Evolutionary conservation across 2,329 filamentous ascomycete species (phyloP).

Genomic region (Didymella keratinophila): DNA sequence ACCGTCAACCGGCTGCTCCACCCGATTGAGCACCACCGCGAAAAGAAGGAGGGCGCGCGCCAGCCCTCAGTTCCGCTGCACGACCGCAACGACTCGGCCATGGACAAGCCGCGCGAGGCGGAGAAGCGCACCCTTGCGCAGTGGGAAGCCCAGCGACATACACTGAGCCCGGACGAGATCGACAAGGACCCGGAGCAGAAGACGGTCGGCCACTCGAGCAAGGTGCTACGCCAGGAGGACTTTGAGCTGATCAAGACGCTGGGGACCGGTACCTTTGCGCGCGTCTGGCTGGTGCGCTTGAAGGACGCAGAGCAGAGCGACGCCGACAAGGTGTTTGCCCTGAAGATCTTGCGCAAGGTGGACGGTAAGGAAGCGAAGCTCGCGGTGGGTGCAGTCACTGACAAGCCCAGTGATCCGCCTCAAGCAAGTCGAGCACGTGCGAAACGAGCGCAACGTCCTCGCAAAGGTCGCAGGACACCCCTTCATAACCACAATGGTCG

Average conservation of each 20-base stretch:
- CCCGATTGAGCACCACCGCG: conserved; percentile 43
- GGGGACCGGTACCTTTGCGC: conserved; percentile 82
- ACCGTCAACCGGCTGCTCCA: conserved; percentile 50
- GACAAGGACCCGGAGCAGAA: conserved; percentile 54
- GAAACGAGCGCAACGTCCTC: conserved; percentile 81
- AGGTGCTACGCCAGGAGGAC: conserved; percentile 62
- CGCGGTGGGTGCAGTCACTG: neutral
- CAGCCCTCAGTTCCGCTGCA: conserved; percentile 36
- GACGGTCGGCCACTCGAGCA: conserved; percentile 57
- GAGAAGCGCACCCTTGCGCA: conserved; percentile 57
- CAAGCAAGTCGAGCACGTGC: conserved; percentile 87
- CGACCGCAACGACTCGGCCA: conserved; percentile 46
- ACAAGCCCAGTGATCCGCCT: conserved; percentile 71
- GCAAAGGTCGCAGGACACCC: conserved; percentile 80
- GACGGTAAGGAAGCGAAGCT: conserved; percentile 51
- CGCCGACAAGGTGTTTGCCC: conserved; percentile 73
- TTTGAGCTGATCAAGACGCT: conserved; percentile 78
- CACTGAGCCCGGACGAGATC: conserved; percentile 55
- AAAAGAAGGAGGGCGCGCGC: conserved; percentile 33
- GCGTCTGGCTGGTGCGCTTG: conserved; percentile 79
- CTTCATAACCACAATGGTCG: conserved; percentile 81
- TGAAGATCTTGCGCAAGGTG: conserved; percentile 76
- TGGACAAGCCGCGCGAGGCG: conserved; percentile 54
- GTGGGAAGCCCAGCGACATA: conserved; percentile 56
- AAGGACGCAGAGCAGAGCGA: conserved; percentile 61